Evolutionary conservation across 2,329 filamentous ascomycete genomes (phyloP), one percentile per base, ranked within the genome.

Genomic region (Penicillium sp.): DNA sequence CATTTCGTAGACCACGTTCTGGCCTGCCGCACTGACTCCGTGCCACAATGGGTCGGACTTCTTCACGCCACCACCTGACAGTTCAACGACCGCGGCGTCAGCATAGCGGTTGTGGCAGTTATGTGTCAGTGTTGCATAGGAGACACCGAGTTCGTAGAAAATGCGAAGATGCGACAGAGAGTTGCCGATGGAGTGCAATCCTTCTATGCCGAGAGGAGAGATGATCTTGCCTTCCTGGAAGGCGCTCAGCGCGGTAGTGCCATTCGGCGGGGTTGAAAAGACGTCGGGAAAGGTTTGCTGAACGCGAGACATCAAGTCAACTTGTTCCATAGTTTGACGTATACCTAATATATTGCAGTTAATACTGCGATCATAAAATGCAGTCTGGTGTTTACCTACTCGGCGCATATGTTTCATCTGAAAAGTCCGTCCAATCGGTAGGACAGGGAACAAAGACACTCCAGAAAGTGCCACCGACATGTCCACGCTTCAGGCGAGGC

Each of bases 121-220:
- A 79, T 96, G 93, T 2, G 91, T 96, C 16, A 98, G 79, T 0
- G 93, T 97, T 19, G 88, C 87, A 68, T 97, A 97, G 49, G 91
- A 87, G 5, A 93, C 92, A 1, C 93, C 93, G 3, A 96, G 81
- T 3, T 83, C 79, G 72, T 95, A 81, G 74, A 88, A 96, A 24
- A 85, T 81, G 7, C 93, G 87, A 10, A 98, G 79, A 24, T 87
- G 80, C 1, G 87, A 71, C 16, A 78, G 64, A 5, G 74, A 90
- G 76, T 97, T 96, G 57, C 91, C 93, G 65, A 98, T 96, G 68
- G 96, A 93, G 71, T 98, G 93, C 8, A 97, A 83, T 3, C 93
- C 93, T 76, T 96, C 92, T 52, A 96, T 86, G 3, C 88, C 90
- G 4, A 93, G 77, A 0, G 90, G 90, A 1, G 90, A 93, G 67